These are phyloP conservation scores for Craterostigma plantagineum DNA, from an alignment of 257 asterid species.

Conservation along the genomic window DNA sequence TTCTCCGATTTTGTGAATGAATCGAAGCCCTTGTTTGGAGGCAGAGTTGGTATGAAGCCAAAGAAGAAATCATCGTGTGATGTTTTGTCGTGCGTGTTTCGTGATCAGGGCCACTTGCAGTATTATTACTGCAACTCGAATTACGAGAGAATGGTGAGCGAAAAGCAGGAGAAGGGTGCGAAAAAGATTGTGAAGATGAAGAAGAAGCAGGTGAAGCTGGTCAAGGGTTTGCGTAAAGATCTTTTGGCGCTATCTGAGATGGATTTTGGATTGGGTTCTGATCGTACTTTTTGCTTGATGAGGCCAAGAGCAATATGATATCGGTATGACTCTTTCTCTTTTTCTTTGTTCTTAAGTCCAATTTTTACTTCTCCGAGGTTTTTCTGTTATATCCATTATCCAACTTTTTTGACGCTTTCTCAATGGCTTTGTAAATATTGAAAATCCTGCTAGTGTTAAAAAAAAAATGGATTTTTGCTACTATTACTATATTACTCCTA, in stretches of 20 bases:
- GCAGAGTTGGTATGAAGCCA: conserved; percentile 1
- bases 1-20: background rate
- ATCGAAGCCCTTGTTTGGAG: conserved; percentile 5
- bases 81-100: conserved; percentile 12
- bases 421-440: too few species aligned
- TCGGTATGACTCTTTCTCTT: conserved; percentile 24
- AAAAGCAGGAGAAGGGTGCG: conserved; percentile 9
- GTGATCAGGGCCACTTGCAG: conserved; percentile 34
- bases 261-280: conserved; percentile 29
- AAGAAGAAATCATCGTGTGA: conserved; percentile 5
- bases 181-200: conserved; percentile 24
- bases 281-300: conserved; percentile 17
- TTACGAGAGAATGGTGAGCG: conserved; percentile 9
- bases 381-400: too few species aligned
- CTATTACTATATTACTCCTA: too few species aligned
- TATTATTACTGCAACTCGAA: conserved; percentile 30
- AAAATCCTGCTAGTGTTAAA: too few species aligned
- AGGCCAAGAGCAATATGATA: conserved; percentile 25
- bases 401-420: too few species aligned
- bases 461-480: too few species aligned
- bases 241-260: conserved; percentile 27
- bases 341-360: background rate
- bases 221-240: conserved; percentile 39
- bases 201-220: conserved; percentile 46
- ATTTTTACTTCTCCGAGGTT: background rate